Base-by-base conservation (phyloP, 352 stramenopile species). In the Pythium dissotocum region DNA sequence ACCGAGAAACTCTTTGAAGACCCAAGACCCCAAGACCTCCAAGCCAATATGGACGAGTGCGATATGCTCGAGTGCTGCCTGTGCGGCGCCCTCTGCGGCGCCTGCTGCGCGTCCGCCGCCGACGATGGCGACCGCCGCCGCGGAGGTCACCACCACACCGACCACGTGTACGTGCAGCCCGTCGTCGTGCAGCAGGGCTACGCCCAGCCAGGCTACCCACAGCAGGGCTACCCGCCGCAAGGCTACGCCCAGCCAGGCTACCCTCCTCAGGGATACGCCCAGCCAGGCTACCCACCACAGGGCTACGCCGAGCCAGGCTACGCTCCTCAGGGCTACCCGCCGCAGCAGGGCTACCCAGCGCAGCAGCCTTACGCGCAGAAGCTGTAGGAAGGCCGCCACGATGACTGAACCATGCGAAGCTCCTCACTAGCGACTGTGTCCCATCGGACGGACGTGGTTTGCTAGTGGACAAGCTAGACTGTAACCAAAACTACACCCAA, bases 61-160 rank as follows among this genome's bases (percentile, higher is more conserved):
- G 86, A 94, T 57, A 86, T 91, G 74, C 78, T 89, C 76, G 83
- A 90, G 69, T 91, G 82, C 78, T 88, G 80, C 68, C 71, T 91
- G 65, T 91, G 85, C 75, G 83, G 83, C 60, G 81, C 82, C 16
- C 77, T 91, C 48, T 94, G 86, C 63, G 85, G 80, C 48, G 82
- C 84, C 53, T 94, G 86, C 78, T 94, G 86, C 63, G 86, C 82
- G 26, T 71, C 79, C 2, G 77, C 76, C 6, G 72, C 71, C 5
- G 67, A 70, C 24, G 72, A 77, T 42, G 67, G 70, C 42, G 66
- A 83, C 67, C 58, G 71, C 65, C 66, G 72, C 61, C 80, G 81
- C 49, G 21, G 21, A 24, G 79, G 75, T 58, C 52, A 75, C 51
- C 79, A 83, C 67, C 72, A 67, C 65, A 66, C 71, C 42, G 72